Evolutionary conservation across 177 flowering plant species (phyloP).

Genomic region (Vitis hybrid): DNA sequence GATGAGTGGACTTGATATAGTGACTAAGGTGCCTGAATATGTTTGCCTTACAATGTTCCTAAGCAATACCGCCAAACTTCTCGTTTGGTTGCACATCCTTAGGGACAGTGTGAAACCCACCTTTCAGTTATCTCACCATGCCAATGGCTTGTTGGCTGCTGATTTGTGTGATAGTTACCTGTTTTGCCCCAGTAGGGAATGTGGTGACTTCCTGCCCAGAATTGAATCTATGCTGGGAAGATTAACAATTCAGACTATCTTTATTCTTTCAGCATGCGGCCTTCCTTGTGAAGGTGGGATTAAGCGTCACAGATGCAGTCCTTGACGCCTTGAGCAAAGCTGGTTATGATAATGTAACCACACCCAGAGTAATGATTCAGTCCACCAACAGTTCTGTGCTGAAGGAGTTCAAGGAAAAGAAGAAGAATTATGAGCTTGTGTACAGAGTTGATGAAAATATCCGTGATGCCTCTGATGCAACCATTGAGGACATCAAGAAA

Average conservation of each 20-base stretch:
- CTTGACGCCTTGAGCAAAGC: slow-evolving; percentile 47
- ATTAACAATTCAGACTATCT: neutral
- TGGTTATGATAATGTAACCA: slow-evolving; percentile 52
- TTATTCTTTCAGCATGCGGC: slow-evolving; percentile 66
- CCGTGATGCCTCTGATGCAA: slow-evolving; percentile 39
- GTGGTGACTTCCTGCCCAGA: neutral
- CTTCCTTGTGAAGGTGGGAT: slow-evolving; percentile 65
- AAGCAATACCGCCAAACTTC: too few species aligned
- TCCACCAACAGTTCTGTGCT: slow-evolving; percentile 75
- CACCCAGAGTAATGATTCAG: slow-evolving; percentile 61
- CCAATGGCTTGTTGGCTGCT: too few species aligned
- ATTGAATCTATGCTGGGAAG: neutral
- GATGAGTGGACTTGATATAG: neutral
- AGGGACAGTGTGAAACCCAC: too few species aligned
- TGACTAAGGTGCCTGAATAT: neutral
- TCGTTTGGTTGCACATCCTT: too few species aligned
- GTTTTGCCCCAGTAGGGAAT: neutral
- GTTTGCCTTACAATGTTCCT: too few species aligned
- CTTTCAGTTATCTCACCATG: too few species aligned
- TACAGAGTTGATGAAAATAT: slow-evolving; percentile 61
- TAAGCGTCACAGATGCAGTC: slow-evolving; percentile 57
- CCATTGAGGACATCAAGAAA: slow-evolving; percentile 64
- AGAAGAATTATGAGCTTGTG: slow-evolving; percentile 52
- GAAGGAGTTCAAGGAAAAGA: slow-evolving; percentile 41
- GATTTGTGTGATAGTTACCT: neutral